These are phyloP conservation scores for Oxytropis ochrocephala DNA, from an alignment of 306 rosid genomes.

Conservation along the genomic window DNA sequence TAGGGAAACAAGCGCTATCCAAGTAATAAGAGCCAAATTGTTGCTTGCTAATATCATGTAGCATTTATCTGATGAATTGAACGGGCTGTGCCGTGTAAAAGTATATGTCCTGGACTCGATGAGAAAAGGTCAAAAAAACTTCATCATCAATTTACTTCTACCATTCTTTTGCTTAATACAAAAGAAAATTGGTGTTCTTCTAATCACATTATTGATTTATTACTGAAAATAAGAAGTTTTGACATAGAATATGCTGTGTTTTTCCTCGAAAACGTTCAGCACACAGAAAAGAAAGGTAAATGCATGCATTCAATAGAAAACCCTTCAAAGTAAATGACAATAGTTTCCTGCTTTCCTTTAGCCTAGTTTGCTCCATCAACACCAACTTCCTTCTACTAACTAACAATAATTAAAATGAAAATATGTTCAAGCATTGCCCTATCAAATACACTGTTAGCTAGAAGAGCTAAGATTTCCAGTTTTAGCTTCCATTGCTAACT, in stretches of 20 bases:
- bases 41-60: not conserved
- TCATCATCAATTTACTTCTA: not conserved
- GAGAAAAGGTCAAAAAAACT: not conserved
- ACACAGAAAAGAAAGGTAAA: not conserved
- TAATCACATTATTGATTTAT: slow-evolving; percentile 12
- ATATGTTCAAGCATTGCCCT: not conserved
- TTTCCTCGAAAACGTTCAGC: not conserved
- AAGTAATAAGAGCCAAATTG: not conserved
- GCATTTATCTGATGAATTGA: not conserved
- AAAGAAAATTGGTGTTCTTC: not conserved
- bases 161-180: not conserved
- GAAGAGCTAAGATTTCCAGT: not conserved
- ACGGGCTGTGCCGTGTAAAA: not conserved
- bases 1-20: not conserved
- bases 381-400: not conserved
- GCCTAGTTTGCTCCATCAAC: not conserved
- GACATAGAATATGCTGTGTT: not conserved
- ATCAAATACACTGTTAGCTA: not conserved
- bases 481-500: not conserved
- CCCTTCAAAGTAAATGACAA: not conserved
- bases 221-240: not conserved
- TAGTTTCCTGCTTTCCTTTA: not conserved
- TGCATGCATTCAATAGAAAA: not conserved
- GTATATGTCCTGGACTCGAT: not conserved
- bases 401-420: not conserved